A percentile compares a stretch with the other conserved stretches of the same genome.
Conservation (phyloP, 768 basidiomycete genomes). For the Leccinum incarnatum region DNA sequence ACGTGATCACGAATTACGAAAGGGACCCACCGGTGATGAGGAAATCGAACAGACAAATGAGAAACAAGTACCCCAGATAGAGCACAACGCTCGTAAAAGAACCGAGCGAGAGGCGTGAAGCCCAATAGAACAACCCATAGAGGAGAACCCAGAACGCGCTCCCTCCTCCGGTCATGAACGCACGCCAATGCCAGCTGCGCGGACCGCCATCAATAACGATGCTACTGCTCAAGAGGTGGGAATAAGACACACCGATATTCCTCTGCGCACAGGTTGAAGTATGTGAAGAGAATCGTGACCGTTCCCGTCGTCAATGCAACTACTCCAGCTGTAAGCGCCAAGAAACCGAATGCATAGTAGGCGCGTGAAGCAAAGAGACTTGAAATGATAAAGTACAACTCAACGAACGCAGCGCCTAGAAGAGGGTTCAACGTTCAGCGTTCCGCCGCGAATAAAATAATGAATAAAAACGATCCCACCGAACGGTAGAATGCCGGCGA, state of each 20-base stretch:
- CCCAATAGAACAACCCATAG: slow-evolving; percentile 90
- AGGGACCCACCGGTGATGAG: slow-evolving; percentile 67
- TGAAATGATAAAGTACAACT: slow-evolving; percentile 89
- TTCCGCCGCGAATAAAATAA: slow-evolving; percentile 5
- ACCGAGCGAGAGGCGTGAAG: slow-evolving; percentile 79
- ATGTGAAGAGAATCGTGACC: slow-evolving; percentile 82
- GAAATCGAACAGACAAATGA: slow-evolving; percentile 83
- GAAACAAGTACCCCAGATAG: slow-evolving; percentile 87
- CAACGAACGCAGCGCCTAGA: slow-evolving; percentile 91
- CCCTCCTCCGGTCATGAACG: slow-evolving; percentile 89
- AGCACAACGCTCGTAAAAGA: slow-evolving; percentile 78
- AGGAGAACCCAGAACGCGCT: slow-evolving; percentile 88
- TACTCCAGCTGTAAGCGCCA: slow-evolving; percentile 81
- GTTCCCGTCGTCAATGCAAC: slow-evolving; percentile 88
- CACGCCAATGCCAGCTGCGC: slow-evolving; percentile 93
- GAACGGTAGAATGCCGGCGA: slow-evolving; percentile 92
- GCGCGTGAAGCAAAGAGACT: slow-evolving; percentile 88
- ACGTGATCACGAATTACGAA: background rate
- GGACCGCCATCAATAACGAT: slow-evolving; percentile 4
- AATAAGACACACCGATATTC: slow-evolving; percentile 70
- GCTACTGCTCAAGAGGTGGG: background rate
- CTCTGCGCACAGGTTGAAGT: slow-evolving; percentile 91
- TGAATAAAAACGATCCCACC: slow-evolving; percentile 42
- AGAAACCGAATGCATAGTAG: slow-evolving; percentile 96
- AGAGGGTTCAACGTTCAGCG: background rate